phyloP scores from a whole-genome alignment of 345 rosid genomes.

The Salix suchowensis region DNA sequence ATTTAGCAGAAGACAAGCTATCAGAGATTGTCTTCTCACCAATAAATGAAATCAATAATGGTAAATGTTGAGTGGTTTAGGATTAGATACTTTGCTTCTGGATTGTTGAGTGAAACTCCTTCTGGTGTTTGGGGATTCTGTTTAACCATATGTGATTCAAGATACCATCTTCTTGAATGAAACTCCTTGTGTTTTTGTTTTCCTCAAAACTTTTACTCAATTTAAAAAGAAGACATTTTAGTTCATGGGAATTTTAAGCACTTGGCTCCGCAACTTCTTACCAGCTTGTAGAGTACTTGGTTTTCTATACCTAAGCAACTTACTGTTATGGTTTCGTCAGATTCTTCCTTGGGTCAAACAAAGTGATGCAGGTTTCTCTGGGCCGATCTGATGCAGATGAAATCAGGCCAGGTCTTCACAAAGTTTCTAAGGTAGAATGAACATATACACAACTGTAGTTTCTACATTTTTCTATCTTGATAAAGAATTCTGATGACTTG shows the following conservation, averaged over 20 bases:
- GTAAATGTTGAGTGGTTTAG: too few species aligned
- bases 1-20: not conserved
- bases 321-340: slow-evolving; percentile 25
- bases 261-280: not conserved
- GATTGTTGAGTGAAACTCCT: not conserved
- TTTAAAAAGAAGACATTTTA: not conserved
- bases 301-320: not conserved
- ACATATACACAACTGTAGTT: not conserved
- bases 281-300: not conserved
- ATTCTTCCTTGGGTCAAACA: slow-evolving; percentile 92
- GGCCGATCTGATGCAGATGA: slow-evolving; percentile 93
- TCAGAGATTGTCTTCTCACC: not conserved
- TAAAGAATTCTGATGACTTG: not conserved
- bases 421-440: slow-evolving; percentile 67
- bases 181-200: not conserved
- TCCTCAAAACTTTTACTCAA: not conserved
- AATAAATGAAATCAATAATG: too few species aligned
- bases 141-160: not conserved
- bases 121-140: not conserved
- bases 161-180: too few species aligned
- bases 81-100: too few species aligned
- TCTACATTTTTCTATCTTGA: not conserved
- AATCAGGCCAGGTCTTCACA: slow-evolving; percentile 61
- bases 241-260: not conserved
- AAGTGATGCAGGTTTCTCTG: slow-evolving; percentile 93